Evolutionary conservation across 495 filamentous ascomycete species (phyloP).

Genomic region (Aspergillus homomorphus): DNA sequence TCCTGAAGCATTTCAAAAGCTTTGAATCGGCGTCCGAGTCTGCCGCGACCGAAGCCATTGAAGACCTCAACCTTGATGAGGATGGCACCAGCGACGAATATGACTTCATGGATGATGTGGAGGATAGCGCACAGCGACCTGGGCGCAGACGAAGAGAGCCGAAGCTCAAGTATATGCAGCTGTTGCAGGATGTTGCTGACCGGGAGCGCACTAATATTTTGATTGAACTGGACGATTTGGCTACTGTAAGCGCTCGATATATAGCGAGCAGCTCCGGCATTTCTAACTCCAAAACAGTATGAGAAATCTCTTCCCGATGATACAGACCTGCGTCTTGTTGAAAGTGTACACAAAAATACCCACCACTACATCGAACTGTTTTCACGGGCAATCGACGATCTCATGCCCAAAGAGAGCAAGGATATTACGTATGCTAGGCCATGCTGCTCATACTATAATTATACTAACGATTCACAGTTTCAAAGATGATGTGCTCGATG

Average conservation of each 20-base stretch:
- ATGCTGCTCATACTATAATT: neutral
- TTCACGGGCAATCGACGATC: conserved; percentile 80
- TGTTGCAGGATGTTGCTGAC: conserved; percentile 85
- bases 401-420: conserved; percentile 74
- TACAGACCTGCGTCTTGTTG: conserved; percentile 64
- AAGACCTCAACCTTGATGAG: conserved; percentile 81
- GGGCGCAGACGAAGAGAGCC: conserved; percentile 47
- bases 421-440: conserved; percentile 65
- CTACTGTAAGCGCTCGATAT: conserved; percentile 49
- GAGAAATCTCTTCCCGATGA: conserved; percentile 67
- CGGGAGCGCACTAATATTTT: conserved; percentile 67
- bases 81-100: conserved; percentile 90
- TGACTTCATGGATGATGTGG: conserved; percentile 87
- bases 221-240: conserved; percentile 87
- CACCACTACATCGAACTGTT: conserved; percentile 92
- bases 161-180: conserved; percentile 85
- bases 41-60: conserved; percentile 68
- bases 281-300: conserved; percentile 49
- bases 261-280: neutral
- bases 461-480: conserved; percentile 52
- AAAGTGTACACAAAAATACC: conserved; percentile 85
- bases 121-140: conserved; percentile 39
- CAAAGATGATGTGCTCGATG: conserved; percentile 95
- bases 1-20: conserved; percentile 84
- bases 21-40: conserved; percentile 65